phyloP scores from a whole-genome alignment of 345 rosid genomes.

The Eucalyptus regnans region DNA sequence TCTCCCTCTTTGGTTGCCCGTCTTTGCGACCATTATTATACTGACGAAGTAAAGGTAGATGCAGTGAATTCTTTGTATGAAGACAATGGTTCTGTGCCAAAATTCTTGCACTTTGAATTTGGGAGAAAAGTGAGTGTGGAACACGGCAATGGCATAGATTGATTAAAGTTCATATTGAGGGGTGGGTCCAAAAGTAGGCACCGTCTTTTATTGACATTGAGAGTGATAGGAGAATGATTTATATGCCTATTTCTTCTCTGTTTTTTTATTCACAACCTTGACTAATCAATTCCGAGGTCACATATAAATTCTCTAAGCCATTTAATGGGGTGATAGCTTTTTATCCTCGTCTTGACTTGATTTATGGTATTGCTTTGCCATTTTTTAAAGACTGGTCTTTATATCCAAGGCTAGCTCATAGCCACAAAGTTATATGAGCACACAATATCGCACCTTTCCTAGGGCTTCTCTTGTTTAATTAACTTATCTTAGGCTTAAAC shows the following conservation, averaged over 20 bases:
- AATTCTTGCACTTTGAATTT: conserved; percentile 5
- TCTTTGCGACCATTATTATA: background rate
- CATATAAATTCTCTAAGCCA: background rate
- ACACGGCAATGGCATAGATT: conserved; percentile 15
- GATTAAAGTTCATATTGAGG: background rate
- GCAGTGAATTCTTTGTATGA: background rate
- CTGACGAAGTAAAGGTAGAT: background rate
- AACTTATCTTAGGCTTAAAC: background rate
- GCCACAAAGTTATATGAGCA: background rate
- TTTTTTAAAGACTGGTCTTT: background rate
- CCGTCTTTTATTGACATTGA: conserved; percentile 26
- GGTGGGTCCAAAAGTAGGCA: conserved; percentile 44
- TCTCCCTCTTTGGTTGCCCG: background rate
- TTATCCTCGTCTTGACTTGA: background rate
- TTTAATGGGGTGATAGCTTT: background rate
- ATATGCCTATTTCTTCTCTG: background rate
- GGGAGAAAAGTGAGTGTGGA: conserved; percentile 2
- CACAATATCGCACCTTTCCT: background rate
- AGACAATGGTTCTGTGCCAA: background rate
- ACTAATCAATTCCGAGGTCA: background rate
- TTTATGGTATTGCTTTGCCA: background rate
- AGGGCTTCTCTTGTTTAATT: background rate
- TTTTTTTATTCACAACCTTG: background rate
- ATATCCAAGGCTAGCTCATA: background rate
- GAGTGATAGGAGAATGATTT: background rate